Conservation (phyloP, 352 stramenopile species). For the Pythium apleroticum region DNA sequence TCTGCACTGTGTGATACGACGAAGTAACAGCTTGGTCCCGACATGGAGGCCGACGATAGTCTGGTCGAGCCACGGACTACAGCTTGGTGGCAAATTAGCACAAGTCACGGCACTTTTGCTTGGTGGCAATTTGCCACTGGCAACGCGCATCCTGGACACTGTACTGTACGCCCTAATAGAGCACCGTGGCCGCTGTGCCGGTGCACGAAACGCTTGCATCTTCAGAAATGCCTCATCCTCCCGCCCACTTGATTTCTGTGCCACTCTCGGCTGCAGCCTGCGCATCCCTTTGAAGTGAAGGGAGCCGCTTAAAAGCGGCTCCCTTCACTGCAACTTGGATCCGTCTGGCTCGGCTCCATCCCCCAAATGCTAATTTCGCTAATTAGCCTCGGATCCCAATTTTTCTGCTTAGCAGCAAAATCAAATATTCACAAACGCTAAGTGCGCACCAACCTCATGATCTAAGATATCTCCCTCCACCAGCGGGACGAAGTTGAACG, state of each 20-base stretch:
- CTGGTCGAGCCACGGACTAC: no score
- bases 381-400: background rate
- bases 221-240: conserved; percentile 4
- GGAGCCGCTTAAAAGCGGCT: no score
- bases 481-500: conserved; percentile 3
- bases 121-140: no score
- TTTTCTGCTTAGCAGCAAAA: background rate
- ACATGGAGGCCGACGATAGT: no score
- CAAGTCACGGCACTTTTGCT: no score
- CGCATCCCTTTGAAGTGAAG: background rate
- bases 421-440: background rate
- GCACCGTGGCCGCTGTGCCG: background rate
- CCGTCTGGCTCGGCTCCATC: no score
- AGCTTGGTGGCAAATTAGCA: no score
- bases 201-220: background rate
- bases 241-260: conserved; percentile 2
- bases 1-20: no score
- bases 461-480: background rate
- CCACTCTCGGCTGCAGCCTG: background rate
- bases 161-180: background rate
- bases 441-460: background rate
- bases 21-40: no score
- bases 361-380: no score
- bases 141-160: no score
- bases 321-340: no score